Evolutionary conservation across 2,329 filamentous ascomycete species (phyloP).

Genomic region (Pyrenochaeta sp.): DNA sequence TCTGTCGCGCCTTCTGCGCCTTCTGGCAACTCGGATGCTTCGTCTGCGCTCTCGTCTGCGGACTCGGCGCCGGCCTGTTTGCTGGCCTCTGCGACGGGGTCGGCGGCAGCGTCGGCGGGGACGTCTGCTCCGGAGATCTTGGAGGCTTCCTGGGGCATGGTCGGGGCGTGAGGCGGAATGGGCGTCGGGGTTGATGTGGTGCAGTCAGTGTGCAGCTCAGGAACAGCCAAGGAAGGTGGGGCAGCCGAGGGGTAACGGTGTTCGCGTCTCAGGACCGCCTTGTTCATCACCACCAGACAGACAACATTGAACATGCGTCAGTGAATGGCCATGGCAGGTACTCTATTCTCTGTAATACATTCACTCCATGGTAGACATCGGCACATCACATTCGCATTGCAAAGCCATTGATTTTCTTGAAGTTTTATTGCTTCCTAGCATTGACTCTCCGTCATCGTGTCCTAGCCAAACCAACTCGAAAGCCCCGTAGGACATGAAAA

Average conservation of each 20-base stretch:
- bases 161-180: slow-evolving; percentile 22
- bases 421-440: too few species aligned
- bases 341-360: too few species aligned
- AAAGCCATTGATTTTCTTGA: too few species aligned
- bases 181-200: slow-evolving; percentile 23
- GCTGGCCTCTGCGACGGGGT: slow-evolving; percentile 47
- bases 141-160: slow-evolving; percentile 61
- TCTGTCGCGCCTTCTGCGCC: slow-evolving; percentile 49
- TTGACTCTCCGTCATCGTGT: too few species aligned
- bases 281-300: slow-evolving; percentile 4
- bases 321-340: too few species aligned
- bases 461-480: too few species aligned
- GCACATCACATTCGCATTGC: too few species aligned
- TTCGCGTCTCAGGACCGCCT: not conserved
- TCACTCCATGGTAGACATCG: too few species aligned
- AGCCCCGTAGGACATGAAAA: too few species aligned
- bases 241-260: slow-evolving; percentile 11
- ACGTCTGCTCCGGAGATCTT: slow-evolving; percentile 65
- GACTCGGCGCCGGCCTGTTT: slow-evolving; percentile 36
- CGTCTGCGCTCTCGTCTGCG: slow-evolving; percentile 41
- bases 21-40: slow-evolving; percentile 49
- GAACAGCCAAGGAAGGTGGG: slow-evolving; percentile 19
- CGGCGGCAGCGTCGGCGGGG: slow-evolving; percentile 57
- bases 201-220: slow-evolving; percentile 13
- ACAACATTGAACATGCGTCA: too few species aligned